phyloP scores from a whole-genome alignment of 208 protist genomes.

The Crithidia fasciculata region DNA sequence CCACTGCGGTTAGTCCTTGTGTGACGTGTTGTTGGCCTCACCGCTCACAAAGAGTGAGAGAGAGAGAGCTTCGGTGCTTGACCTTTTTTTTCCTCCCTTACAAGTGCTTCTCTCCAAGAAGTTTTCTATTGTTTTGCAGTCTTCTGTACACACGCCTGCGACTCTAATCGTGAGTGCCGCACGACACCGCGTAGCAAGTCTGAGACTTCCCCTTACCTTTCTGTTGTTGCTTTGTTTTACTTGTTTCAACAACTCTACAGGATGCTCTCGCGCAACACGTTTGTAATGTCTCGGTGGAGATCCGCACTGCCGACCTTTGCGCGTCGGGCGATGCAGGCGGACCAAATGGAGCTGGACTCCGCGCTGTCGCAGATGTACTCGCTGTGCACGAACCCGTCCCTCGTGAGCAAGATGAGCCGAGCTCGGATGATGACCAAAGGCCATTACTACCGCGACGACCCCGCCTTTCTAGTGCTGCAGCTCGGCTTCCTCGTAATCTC shows the following conservation, averaged over 20 bases:
- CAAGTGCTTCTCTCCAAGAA: too few species aligned
- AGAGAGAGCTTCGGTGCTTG: too few species aligned
- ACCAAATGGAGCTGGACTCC: slow-evolving; percentile 94
- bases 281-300: slow-evolving; percentile 62
- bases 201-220: too few species aligned
- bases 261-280: slow-evolving; percentile 29
- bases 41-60: too few species aligned
- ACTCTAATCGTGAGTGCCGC: too few species aligned
- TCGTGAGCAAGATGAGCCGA: slow-evolving; percentile 89
- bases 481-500: slow-evolving; percentile 80
- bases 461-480: slow-evolving; percentile 95
- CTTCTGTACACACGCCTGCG: too few species aligned
- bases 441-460: slow-evolving; percentile 97
- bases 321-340: slow-evolving; percentile 77
- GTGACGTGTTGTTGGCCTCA: too few species aligned
- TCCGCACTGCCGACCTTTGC: slow-evolving; percentile 77
- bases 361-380: slow-evolving; percentile 93
- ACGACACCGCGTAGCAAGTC: too few species aligned
- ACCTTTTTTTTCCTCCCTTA: too few species aligned
- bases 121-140: too few species aligned
- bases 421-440: slow-evolving; percentile 96
- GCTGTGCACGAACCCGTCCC: slow-evolving; percentile 72
- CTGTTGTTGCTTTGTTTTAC: neutral
- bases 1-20: too few species aligned
- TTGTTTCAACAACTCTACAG: too few species aligned